A percentile compares a stretch with the other conserved stretches of the same genome.
Evolutionary conservation across 2,329 filamentous ascomycete genomes (phyloP).

Genomic region (Lachnellula cervina): DNA sequence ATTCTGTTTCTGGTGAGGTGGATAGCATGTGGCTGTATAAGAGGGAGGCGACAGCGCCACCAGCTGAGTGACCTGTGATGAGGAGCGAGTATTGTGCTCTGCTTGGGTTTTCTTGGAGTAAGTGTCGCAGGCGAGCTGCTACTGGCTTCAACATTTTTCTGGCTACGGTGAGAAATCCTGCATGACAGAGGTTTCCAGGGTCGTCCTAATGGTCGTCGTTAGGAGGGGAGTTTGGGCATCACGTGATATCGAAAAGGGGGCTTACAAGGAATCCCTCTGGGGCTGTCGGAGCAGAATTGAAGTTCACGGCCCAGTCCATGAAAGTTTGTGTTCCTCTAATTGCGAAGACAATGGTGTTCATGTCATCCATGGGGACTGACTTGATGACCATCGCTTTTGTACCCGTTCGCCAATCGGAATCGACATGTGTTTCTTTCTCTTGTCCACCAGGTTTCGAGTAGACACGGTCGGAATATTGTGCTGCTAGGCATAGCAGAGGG

Average conservation of each 20-base stretch:
- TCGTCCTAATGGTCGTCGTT: conserved; percentile 52
- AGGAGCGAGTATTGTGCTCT: conserved; percentile 65
- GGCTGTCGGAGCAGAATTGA: conserved; percentile 61
- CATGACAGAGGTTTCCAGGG: conserved; percentile 69
- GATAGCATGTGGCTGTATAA: conserved; percentile 79
- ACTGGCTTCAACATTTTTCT: conserved; percentile 70
- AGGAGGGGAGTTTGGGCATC: conserved; percentile 1
- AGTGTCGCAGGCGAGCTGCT: conserved; percentile 60
- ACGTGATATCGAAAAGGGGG: neutral
- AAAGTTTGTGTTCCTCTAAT: conserved; percentile 77
- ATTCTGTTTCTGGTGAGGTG: conserved; percentile 47
- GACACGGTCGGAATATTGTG: conserved; percentile 69
- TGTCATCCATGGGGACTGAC: conserved; percentile 70
- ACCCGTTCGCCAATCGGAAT: conserved; percentile 66
- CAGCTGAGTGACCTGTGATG: conserved; percentile 82
- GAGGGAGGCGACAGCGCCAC: conserved; percentile 75
- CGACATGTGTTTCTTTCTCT: conserved; percentile 64
- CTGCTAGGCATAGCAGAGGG: conserved; percentile 72
- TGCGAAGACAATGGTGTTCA: conserved; percentile 76
- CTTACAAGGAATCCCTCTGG: conserved; percentile 62
- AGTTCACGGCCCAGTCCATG: conserved; percentile 82
- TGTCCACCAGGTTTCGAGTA: conserved; percentile 60
- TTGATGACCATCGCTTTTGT: conserved; percentile 85
- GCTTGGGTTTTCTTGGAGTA: conserved; percentile 67
- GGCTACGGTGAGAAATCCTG: conserved; percentile 73